Base-by-base conservation (phyloP, 106 monocot species). In the Chionographis japonica region DNA sequence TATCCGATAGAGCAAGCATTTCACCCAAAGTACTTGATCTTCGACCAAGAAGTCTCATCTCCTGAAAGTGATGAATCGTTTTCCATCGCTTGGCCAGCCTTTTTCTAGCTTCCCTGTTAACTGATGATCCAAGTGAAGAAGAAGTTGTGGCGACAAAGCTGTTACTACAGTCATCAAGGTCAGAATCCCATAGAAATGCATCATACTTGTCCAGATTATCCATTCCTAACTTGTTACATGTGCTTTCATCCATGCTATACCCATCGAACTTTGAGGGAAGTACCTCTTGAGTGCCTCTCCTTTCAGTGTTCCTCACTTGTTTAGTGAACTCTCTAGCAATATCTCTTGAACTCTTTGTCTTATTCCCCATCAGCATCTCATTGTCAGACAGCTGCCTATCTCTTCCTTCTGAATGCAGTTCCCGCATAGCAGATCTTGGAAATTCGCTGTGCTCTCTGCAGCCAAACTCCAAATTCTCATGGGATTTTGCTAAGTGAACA, bases 71-170 rank as follows among this genome's bases (percentile, higher is more conserved):
- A 20, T 77, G 71, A 20, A 76, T 61, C 63, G 65, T 80, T 68
- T 72, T 80, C 84, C 80, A 85, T 65, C 78, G 72, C 59, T 87
- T 77, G 42, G 84, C 87, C 42, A 85, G 59, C 16, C 71, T 80
- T 64, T 79, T 92, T 61, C 72, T 84, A 55, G 89, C 92, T 74
- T 89, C 89, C 68, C 74, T 82, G 66, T 68, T 81, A 37, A 89
- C 63, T 10, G 76, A 73, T 65, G 86, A 75, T 58, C 83, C 73
- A 70, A 73, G 40, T 38, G 77, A 73, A 79, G 66, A 68, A 55
- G 79, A 60, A 49, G 77, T 78, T 38, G 83, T 65, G 3, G 65
- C 35, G 12, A 12, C 68, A 13, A 69, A 50, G 63, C 39, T 63
- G 55, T 66, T 75, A 56, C 62, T 69, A 67, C 16, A 68, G 12